Conservation (phyloP, 1,284 basidiomycete species). For the Ceratobasidium sp. region DNA sequence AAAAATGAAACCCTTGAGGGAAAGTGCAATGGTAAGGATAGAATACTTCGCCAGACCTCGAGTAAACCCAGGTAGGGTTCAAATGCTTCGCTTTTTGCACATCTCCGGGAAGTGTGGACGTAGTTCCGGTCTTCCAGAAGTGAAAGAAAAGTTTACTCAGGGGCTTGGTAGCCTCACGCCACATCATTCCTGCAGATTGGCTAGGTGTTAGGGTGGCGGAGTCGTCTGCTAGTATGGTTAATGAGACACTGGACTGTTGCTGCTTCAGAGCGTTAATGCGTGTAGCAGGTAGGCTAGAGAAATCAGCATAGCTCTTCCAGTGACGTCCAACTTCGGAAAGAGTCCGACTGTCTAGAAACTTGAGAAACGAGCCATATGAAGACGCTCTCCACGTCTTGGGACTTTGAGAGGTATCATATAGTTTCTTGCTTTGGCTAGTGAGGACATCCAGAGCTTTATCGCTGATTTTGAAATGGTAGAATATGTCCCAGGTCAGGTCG, state of each 20-base stretch:
- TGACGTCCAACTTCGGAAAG: conserved; percentile 62
- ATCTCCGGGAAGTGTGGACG: conserved; percentile 55
- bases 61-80: conserved; percentile 68
- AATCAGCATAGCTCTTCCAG: conserved; percentile 61
- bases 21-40: conserved; percentile 64
- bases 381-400: conserved; percentile 63
- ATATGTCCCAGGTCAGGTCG: conserved; percentile 68
- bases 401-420: conserved; percentile 59
- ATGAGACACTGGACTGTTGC: conserved; percentile 48
- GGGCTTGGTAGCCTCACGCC: conserved; percentile 51
- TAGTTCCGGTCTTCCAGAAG: conserved; percentile 65
- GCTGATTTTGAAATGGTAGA: conserved; percentile 70
- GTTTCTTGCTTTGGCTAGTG: conserved; percentile 64
- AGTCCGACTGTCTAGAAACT: conserved; percentile 61
- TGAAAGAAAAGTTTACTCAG: conserved; percentile 54
- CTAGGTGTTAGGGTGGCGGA: conserved; percentile 37
- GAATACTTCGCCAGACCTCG: conserved; percentile 60
- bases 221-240: background rate
- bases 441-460: conserved; percentile 60
- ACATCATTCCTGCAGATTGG: conserved; percentile 63
- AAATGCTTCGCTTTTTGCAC: conserved; percentile 52
- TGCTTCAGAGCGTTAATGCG: conserved; percentile 12
- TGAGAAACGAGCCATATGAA: conserved; percentile 61
- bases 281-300: conserved; percentile 49
- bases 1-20: conserved; percentile 68